These are phyloP conservation scores for Rhododendron ferrugineum DNA, from an alignment of 148 eudicot genomes.

Conservation along the genomic window DNA sequence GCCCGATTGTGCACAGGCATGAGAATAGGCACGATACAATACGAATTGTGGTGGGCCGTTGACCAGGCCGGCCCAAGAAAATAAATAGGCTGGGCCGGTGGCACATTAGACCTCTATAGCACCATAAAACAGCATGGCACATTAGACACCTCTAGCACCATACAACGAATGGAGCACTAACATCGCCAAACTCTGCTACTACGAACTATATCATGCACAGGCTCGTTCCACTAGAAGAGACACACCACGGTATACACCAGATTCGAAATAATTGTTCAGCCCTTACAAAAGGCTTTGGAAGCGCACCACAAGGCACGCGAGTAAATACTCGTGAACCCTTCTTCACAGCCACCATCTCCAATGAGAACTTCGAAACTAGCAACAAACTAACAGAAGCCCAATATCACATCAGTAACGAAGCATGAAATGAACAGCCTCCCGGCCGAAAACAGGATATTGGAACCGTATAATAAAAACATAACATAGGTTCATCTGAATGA, in stretches of 20 bases:
- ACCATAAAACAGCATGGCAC: neutral
- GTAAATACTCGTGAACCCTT: neutral
- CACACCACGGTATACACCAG: neutral
- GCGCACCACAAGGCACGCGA: no score
- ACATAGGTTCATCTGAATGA: neutral
- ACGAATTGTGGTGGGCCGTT: no score
- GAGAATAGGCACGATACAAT: no score
- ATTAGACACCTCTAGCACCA: neutral
- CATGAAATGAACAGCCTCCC: neutral
- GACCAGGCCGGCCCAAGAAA: no score
- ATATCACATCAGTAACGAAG: neutral
- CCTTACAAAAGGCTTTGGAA: neutral
- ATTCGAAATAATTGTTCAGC: neutral
- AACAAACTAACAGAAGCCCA: neutral
- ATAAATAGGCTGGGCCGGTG: no score
- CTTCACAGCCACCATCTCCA: no score
- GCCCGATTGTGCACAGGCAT: no score
- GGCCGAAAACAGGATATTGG: neutral
- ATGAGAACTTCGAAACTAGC: neutral
- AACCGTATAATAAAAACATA: neutral
- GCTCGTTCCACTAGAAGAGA: no score
- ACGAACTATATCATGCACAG: no score
- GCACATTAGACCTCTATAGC: neutral
- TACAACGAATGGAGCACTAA: neutral
- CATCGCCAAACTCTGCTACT: no score